Evolutionary conservation across 202 grass and related monocot species (phyloP), one percentile per base, ranked within the genome.

Genomic region (Bolboschoenoplectus hybrid): DNA sequence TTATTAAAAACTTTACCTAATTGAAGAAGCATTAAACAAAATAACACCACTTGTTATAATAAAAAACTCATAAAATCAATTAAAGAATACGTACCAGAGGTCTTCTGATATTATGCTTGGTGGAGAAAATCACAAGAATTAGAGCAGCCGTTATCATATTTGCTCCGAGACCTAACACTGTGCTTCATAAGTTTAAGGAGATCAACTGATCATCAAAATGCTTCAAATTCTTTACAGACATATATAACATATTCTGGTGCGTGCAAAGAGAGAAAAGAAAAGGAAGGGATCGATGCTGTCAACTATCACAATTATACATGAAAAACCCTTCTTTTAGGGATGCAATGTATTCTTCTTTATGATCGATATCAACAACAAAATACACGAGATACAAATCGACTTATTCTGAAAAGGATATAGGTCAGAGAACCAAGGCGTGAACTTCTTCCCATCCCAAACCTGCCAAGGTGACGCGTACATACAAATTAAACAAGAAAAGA

Each of bases 391-490:
- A 26, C 4, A 57, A 40, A 74, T 50, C 4, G 4, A 47, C 68
- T 74, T 51, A 74, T 49, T 74, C 6, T 60, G 65, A 53, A 40
- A 88, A 98, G 90, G 93, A 98, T 98, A 98, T 98, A 86, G 91
- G 87, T 98, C 93, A 35, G 92, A 81, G 86, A 98, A 98, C 87
- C 91, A 95, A 49, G 90, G 91, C 11, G 91, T 67, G 62, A 98
- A 94, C 13, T 74, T 43, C 71, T 76, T 86, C 82, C 90, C 91
- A 70, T 94, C 89, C 95, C 89, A 98, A 13, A 95, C 93, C 95
- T 95, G 87, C 89, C 77, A 10, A 19, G 5, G 19, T 61, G 74
- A 74, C 47, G 68, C 41, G 34, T n/a, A 10, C 1, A 63, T 35
- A 68, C 43, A 0, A 78, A 49, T 26, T 60, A 62, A 70, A 65